Evolutionary conservation across 306 rosid species (phyloP).

Genomic region (Vicia villosa): DNA sequence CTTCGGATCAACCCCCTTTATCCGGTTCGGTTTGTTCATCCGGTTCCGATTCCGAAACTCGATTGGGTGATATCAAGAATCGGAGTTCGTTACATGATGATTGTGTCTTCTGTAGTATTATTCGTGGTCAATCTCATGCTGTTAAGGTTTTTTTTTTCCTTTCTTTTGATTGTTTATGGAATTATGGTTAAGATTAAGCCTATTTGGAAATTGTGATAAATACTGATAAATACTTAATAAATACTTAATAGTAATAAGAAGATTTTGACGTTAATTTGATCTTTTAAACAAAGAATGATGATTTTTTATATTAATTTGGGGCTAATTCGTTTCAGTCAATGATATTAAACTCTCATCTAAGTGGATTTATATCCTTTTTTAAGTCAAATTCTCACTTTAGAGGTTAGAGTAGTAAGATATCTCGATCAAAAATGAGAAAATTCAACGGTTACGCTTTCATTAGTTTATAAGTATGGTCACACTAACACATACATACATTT

Average conservation of each 20-base stretch:
- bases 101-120: conserved; percentile 84
- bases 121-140: conserved; percentile 70
- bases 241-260: too few relatives aligned
- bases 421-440: too few relatives aligned
- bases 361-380: background rate
- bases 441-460: too few relatives aligned
- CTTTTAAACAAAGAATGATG: too few relatives aligned
- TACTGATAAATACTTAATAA: too few relatives aligned
- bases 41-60: background rate
- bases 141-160: conserved; percentile 53
- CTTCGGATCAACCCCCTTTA: conserved; percentile 15
- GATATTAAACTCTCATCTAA: background rate
- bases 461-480: too few relatives aligned
- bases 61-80: background rate
- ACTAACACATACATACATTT: too few relatives aligned
- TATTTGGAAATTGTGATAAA: too few relatives aligned
- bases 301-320: background rate
- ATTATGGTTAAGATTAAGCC: too few relatives aligned
- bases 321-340: background rate
- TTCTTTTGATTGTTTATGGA: background rate
- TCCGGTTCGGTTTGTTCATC: conserved; percentile 41
- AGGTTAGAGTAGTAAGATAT: background rate
- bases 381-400: background rate
- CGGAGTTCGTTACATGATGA: background rate
- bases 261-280: background rate